Conservation (phyloP, 2,329 filamentous ascomycete genomes). For the Colletotrichum sublineola region DNA sequence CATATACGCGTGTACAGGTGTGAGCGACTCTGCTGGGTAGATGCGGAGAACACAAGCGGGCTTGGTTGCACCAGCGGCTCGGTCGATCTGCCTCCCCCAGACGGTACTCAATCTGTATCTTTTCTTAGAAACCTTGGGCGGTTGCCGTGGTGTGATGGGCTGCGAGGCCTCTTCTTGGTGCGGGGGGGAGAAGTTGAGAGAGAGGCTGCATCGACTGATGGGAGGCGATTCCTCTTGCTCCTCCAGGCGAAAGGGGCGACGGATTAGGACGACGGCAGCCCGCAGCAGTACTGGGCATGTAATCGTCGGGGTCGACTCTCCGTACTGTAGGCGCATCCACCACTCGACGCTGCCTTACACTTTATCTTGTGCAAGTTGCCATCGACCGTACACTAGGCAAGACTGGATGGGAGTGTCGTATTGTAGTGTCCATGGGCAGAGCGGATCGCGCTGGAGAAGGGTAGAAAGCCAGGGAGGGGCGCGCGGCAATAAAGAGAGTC, state of each 20-base stretch:
- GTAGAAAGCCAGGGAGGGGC: not conserved
- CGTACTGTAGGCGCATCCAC: not conserved
- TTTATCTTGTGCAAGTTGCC: no score
- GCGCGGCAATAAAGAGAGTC: not conserved
- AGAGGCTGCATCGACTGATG: not conserved
- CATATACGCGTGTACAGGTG: not conserved
- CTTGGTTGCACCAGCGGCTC: constrained; percentile 18
- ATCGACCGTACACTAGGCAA: no score
- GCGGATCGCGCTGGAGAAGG: no score
- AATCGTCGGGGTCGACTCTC: not conserved
- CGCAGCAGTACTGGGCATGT: not conserved
- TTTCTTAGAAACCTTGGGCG: not conserved
- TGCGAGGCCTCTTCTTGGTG: not conserved
- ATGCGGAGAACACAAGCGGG: constrained; percentile 13
- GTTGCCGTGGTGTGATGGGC: not conserved
- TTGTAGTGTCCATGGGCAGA: no score
- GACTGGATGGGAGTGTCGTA: no score
- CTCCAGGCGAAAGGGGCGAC: constrained; percentile 3
- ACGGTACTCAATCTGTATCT: constrained; percentile 15
- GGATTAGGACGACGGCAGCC: constrained; percentile 4
- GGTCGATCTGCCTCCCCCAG: constrained; percentile 19
- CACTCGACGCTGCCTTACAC: not conserved
- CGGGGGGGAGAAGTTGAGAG: not conserved
- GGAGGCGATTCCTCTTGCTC: not conserved
- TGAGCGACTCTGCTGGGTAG: constrained; percentile 9